Base-by-base conservation (phyloP, 1,284 basidiomycete species). In the Phellinidium pouzarii region DNA sequence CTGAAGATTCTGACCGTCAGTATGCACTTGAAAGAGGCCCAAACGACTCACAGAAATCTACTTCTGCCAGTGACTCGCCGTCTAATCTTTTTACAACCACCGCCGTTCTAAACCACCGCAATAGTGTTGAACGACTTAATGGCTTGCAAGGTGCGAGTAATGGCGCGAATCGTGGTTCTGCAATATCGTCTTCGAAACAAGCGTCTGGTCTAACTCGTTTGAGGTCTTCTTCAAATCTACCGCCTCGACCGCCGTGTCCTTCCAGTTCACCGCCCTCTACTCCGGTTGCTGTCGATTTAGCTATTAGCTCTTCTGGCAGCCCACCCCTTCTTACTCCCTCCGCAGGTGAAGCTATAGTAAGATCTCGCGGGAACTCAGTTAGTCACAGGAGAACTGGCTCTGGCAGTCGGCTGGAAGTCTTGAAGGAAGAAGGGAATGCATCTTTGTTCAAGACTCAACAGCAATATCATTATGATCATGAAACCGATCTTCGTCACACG, bases 381-480 rank as follows among this genome's bases (percentile, higher is more conserved):
- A 70, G 74, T 41, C 83, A 86, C 59, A 69, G 66, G 50, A 71
- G 80, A 37, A 72, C 74, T 19, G 75, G 76, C 31, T 84, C 85
- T 50, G 78, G 74, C 38, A 73, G 72, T 52, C 74, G 74, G 49
- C 67, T 89, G 41, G 75, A 71, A 25, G 71, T 80, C 31, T 68
- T 89, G 53, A 73, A 75, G 55, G 86, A 89, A 62, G 85, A 86
- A 61, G 67, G 64, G 9, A 68, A 72, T 40, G 63, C 64, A 3
- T 55, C 55, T 19, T 48, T 59, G 9, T 47, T 47, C 41, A 63
- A 53, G 44, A 51, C 55, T 42, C 68, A 57, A n/a, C 59, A 53
- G 34, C 62, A 60, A 29, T 62, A 62, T 27, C 50, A 57, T 17
- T 61, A 59, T 51, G 56, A 59, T 17, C 61, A 60, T 7, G 71